phyloP scores from a whole-genome alignment of 441 rosid genomes.

The Syzygium syzygioides region DNA sequence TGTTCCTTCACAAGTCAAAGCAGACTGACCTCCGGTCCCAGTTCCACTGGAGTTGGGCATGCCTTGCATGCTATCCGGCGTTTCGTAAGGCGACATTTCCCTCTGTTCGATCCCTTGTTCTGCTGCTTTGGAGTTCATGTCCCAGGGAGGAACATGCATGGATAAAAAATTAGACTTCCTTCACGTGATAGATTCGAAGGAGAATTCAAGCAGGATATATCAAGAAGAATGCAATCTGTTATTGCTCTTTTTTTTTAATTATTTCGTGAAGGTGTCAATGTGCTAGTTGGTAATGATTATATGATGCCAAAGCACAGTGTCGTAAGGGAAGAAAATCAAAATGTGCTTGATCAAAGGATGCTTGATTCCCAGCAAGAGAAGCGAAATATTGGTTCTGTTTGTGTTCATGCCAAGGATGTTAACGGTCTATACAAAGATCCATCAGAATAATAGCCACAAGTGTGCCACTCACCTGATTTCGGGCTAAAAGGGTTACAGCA shows the following conservation, averaged over 20 bases:
- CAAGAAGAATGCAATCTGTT: not conserved
- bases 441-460: not conserved
- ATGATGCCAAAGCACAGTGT: not conserved
- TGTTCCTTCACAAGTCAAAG: slow-evolving; percentile 18
- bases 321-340: not conserved
- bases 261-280: not conserved
- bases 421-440: not conserved
- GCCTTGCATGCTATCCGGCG: not conserved
- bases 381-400: not conserved
- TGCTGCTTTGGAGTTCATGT: slow-evolving; percentile 1
- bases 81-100: slow-evolving; percentile 18
- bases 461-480: slow-evolving; percentile 29
- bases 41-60: not conserved
- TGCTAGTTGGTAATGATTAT: not conserved
- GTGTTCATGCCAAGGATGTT: not conserved
- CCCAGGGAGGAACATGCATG: not conserved
- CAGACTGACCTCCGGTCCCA: slow-evolving; percentile 9
- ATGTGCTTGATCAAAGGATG: not conserved
- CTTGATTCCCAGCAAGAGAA: not conserved
- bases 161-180: not conserved
- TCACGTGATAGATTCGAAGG: not conserved
- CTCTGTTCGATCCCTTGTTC: slow-evolving; percentile 7
- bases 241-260: not conserved
- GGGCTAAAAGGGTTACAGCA: slow-evolving; percentile 37
- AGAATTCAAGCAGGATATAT: not conserved